Evolutionary conservation across 2,329 filamentous ascomycete species (phyloP).

Genomic region (Penicillium aurantiogriseum): DNA sequence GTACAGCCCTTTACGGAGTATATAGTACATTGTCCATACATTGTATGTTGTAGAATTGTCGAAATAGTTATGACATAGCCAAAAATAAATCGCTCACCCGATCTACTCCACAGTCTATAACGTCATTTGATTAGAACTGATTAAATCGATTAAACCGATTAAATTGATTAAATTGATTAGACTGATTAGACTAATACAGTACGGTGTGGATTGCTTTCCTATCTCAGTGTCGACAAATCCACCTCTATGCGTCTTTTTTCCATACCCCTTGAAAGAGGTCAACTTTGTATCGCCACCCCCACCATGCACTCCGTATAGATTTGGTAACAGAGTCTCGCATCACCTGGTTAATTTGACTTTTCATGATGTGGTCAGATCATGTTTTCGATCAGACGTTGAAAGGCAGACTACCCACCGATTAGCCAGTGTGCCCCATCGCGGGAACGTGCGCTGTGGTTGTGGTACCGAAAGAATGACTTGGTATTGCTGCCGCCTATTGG

Average conservation of each 20-base stretch:
- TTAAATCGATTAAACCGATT: neutral
- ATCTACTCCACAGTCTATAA: constrained; percentile 1
- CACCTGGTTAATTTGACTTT: neutral
- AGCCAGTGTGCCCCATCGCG: neutral
- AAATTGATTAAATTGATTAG: neutral
- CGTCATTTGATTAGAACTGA: neutral
- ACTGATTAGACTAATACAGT: neutral
- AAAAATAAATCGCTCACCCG: neutral
- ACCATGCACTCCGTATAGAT: constrained; percentile 4
- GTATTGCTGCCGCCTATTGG: neutral
- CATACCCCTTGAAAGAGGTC: neutral
- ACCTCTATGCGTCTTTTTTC: neutral
- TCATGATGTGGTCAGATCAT: constrained; percentile 3
- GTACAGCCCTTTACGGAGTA: neutral
- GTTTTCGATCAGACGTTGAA: constrained; percentile 4
- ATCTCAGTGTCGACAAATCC: neutral
- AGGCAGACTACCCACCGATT: neutral
- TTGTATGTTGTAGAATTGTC: no score
- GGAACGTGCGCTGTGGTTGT: neutral
- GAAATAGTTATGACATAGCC: no score
- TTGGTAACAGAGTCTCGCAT: neutral
- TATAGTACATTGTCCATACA: no score
- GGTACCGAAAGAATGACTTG: neutral
- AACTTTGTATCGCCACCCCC: constrained; percentile 12
- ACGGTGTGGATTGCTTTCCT: neutral